These are phyloP conservation scores for Penicillium sp. DNA, from an alignment of 2,329 filamentous ascomycete species.

Conservation along the genomic window DNA sequence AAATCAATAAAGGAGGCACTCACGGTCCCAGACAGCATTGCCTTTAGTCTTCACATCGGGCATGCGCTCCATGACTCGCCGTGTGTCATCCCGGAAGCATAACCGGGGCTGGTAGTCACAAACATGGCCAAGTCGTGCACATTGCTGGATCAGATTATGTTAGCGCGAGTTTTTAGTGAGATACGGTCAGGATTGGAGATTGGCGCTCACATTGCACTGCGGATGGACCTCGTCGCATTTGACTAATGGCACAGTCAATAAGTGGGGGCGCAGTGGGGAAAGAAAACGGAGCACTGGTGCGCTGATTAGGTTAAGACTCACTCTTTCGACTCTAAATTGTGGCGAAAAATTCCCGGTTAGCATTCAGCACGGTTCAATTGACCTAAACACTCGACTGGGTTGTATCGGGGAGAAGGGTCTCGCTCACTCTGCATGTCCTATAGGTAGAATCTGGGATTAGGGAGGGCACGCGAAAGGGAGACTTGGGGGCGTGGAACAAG, in stretches of 20 bases:
- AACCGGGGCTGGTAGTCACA: slow-evolving; percentile 64
- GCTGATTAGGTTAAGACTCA: slow-evolving; percentile 25
- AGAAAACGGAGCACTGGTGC: background rate
- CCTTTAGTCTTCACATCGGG: slow-evolving; percentile 56
- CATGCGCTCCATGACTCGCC: slow-evolving; percentile 57
- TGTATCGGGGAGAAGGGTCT: slow-evolving; percentile 11
- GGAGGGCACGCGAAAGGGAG: slow-evolving; percentile 4
- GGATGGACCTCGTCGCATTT: slow-evolving; percentile 64
- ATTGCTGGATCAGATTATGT: slow-evolving; percentile 49
- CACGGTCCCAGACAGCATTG: slow-evolving; percentile 63
- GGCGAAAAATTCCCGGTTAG: slow-evolving; percentile 15
- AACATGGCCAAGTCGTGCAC: slow-evolving; percentile 58
- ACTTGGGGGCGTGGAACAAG: background rate
- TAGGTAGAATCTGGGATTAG: slow-evolving; percentile 20
- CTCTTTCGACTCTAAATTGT: slow-evolving; percentile 47
- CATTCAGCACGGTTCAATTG: slow-evolving; percentile 10
- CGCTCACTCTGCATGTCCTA: slow-evolving; percentile 51
- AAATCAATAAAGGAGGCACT: slow-evolving; percentile 29
- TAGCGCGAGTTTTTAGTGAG: slow-evolving; percentile 3
- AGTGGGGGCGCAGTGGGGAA: background rate
- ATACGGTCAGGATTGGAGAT: slow-evolving; percentile 14
- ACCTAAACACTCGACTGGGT: background rate
- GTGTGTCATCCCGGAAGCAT: slow-evolving; percentile 61
- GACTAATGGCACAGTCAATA: slow-evolving; percentile 37
- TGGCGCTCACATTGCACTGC: slow-evolving; percentile 54